phyloP scores from a whole-genome alignment of 768 basidiomycete genomes.

The Psilocybe cyanescens region DNA sequence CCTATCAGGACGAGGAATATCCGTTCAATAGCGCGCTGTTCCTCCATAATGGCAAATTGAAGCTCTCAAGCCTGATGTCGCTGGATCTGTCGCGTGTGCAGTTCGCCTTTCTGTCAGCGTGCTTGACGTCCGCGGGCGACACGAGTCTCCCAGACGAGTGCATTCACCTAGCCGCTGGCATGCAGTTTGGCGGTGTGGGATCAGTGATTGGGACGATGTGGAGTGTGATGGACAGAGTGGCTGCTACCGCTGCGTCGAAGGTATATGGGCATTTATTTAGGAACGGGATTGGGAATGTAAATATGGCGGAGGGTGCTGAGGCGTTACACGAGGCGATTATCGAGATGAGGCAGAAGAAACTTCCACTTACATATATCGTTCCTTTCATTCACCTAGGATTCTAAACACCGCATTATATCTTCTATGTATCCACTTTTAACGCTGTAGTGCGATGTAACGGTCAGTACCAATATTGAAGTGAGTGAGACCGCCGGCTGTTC shows the following conservation, averaged over 20 bases:
- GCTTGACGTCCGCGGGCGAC: slow-evolving; percentile 6
- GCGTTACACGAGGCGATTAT: neutral
- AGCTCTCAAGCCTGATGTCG: slow-evolving; percentile 5
- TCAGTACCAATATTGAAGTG: too few relatives aligned
- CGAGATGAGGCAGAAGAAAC: neutral
- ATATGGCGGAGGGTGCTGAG: neutral
- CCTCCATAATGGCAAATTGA: neutral
- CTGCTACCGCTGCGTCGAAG: neutral
- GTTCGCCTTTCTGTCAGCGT: slow-evolving; percentile 6
- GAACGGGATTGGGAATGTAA: neutral
- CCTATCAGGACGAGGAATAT: slow-evolving; percentile 3
- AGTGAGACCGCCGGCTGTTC: too few relatives aligned
- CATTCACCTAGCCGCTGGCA: slow-evolving; percentile 8
- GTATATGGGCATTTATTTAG: neutral
- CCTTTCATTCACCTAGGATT: slow-evolving; percentile 4
- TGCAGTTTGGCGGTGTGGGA: slow-evolving; percentile 6
- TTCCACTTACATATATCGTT: neutral
- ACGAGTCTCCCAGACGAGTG: slow-evolving; percentile 1
- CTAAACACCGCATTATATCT: neutral
- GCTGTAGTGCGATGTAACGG: too few relatives aligned
- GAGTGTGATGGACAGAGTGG: slow-evolving; percentile 4
- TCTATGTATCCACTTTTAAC: too few relatives aligned
- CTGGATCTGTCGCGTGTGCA: slow-evolving; percentile 1
- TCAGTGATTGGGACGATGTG: slow-evolving; percentile 3
- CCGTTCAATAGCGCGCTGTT: slow-evolving; percentile 6